Evolutionary conservation across 1,284 basidiomycete species (phyloP).

Genomic region (Schizopora paradoxa): DNA sequence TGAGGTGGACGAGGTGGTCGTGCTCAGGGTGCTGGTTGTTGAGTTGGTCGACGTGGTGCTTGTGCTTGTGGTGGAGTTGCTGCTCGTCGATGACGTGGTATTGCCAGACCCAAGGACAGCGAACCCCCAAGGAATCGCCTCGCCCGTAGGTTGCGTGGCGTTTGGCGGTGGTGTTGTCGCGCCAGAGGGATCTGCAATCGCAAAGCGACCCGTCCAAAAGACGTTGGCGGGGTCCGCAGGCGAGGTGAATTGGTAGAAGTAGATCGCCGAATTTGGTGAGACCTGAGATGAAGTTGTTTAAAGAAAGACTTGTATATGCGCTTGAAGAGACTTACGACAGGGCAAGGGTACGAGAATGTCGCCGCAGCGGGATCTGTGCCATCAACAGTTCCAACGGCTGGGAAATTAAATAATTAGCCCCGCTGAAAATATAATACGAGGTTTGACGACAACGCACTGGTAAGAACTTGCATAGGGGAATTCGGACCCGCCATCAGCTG

Average conservation of each 20-base stretch:
- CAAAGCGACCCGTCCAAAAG: slow-evolving; percentile 78
- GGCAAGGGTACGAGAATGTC: slow-evolving; percentile 58
- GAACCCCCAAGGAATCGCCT: slow-evolving; percentile 63
- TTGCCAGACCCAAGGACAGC: slow-evolving; percentile 61
- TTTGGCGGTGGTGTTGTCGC: slow-evolving; percentile 46
- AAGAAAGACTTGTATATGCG: neutral
- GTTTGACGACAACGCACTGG: slow-evolving; percentile 40
- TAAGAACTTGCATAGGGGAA: slow-evolving; percentile 60
- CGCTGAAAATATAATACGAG: neutral
- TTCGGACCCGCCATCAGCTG: slow-evolving; percentile 80
- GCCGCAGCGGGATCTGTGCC: slow-evolving; percentile 44
- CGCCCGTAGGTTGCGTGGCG: slow-evolving; percentile 46
- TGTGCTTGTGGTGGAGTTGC: too few relatives aligned
- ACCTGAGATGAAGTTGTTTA: slow-evolving; percentile 38
- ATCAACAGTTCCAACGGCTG: slow-evolving; percentile 58
- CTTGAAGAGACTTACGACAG: slow-evolving; percentile 39
- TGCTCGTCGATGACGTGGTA: too few relatives aligned
- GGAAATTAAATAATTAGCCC: neutral
- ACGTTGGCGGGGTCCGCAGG: slow-evolving; percentile 33
- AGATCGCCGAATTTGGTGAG: slow-evolving; percentile 62
- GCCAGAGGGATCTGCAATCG: slow-evolving; percentile 57
- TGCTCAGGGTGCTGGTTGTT: too few relatives aligned
- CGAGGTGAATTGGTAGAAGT: slow-evolving; percentile 74
- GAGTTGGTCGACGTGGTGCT: too few relatives aligned
- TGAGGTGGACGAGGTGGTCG: too few relatives aligned